Evolutionary conservation across 2,329 filamentous ascomycete species (phyloP).

Genomic region (Pseudonectria foliicola): DNA sequence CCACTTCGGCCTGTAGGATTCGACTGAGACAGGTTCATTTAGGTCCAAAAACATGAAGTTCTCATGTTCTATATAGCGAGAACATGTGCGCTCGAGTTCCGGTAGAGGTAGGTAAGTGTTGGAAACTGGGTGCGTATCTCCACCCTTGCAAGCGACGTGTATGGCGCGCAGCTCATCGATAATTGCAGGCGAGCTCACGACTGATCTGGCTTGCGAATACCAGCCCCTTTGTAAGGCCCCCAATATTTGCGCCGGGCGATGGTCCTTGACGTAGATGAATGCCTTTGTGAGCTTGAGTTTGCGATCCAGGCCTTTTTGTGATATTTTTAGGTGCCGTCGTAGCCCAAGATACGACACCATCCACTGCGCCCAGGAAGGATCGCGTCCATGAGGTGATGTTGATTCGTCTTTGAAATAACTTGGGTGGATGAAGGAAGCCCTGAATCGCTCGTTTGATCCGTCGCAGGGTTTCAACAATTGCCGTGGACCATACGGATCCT

Average conservation of each 20-base stretch:
- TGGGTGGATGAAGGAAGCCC: slow-evolving; percentile 4
- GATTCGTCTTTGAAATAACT: slow-evolving; percentile 6
- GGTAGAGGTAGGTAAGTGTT: slow-evolving; percentile 13
- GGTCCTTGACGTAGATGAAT: slow-evolving; percentile 8
- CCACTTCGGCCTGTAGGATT: slow-evolving; percentile 11
- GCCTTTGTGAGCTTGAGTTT: slow-evolving; percentile 1
- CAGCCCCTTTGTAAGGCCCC: slow-evolving; percentile 6
- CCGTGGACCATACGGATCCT: slow-evolving; percentile 7
- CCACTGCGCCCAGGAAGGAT: slow-evolving; percentile 11
- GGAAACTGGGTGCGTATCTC: neutral
- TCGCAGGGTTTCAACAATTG: slow-evolving; percentile 3
- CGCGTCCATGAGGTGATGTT: slow-evolving; percentile 1
- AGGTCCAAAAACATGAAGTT: slow-evolving; percentile 11
- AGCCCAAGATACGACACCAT: slow-evolving; percentile 5
- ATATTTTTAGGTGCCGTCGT: slow-evolving; percentile 3
- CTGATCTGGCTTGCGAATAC: neutral
- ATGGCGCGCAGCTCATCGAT: slow-evolving; percentile 4
- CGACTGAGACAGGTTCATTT: slow-evolving; percentile 5
- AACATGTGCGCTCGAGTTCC: slow-evolving; percentile 11
- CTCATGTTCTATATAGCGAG: slow-evolving; percentile 11
- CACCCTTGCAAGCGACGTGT: slow-evolving; percentile 8
- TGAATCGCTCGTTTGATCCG: neutral
- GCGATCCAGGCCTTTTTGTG: neutral
- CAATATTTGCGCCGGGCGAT: slow-evolving; percentile 4
- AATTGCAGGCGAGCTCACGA: neutral